Base-by-base conservation (phyloP, 352 stramenopile species). In the Pythium plurisporium region DNA sequence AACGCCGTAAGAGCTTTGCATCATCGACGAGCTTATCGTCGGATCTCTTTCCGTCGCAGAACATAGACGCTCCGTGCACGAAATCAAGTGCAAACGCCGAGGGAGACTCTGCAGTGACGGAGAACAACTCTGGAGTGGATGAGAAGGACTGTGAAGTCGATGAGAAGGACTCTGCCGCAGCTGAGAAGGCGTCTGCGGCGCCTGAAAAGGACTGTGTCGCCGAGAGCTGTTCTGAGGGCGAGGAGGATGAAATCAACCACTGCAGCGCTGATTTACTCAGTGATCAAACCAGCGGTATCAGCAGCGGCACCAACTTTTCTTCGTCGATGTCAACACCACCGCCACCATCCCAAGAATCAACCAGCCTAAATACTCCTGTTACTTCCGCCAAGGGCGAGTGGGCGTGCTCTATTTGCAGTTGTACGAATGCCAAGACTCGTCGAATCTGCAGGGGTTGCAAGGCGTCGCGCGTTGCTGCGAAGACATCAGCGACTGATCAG, bases 331-430 rank as follows among this genome's bases (percentile, higher is more conserved):
- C 26, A 10, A 40, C 29, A 2, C 3, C 47, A 20, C 14, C 20
- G 10, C 9, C 22, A 10, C 22, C 10, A 17, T 33, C 41, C 0
- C 52, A 42, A 33, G 19, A 10, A 10, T 31, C 25, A 3, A 9
- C 38, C 3, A 57, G 44, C 38, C 45, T 61, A 1, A 58, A 54
- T 26, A 49, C 61, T 22, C 61, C 54, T 12, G 36, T 26, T 29
- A 53, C 34, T 7, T 12, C 54, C 17, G 14, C 33, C 1, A 71
- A 61, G 41, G 52, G 72, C 5, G 73, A 77, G 12, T 89, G 79
- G 79, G 70, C 67, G 6, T 89, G 79, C 54, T 62, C 60, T 20
- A 70, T 58, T 9, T 89, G 79, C 41, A 72, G 68, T 6, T 83
- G 73, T 52, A 70, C 68, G 26, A 89, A 89, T 50, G 57, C 67